A percentile compares a stretch with the other conserved stretches of the same genome.
These are phyloP conservation scores for Kodamaea derodonti DNA, from an alignment of 1,139 yeast species.

Conservation along the genomic window DNA sequence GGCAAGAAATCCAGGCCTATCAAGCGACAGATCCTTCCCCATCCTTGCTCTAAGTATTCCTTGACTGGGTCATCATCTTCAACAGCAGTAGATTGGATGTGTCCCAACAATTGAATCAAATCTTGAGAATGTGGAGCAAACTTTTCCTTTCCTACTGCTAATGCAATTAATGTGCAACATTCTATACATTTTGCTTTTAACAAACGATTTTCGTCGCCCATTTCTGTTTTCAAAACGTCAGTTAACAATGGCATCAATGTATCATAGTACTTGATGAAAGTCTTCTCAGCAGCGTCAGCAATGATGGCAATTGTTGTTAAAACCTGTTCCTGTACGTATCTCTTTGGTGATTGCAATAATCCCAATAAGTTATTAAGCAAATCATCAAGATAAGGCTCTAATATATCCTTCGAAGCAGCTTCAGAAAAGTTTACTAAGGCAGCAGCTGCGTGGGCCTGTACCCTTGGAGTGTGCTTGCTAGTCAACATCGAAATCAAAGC, in stretches of 20 bases:
- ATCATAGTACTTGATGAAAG: conserved; percentile 87
- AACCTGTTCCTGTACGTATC: conserved; percentile 96
- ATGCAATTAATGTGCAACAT: conserved; percentile 89
- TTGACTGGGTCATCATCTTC: conserved; percentile 82
- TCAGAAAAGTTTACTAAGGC: conserved; percentile 94
- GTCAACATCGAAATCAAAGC: conserved; percentile 81
- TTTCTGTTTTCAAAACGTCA: conserved; percentile 73
- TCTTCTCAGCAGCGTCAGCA: conserved; percentile 95
- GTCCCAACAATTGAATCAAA: conserved; percentile 67
- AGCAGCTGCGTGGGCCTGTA: conserved; percentile 98
- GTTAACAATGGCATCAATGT: conserved; percentile 89
- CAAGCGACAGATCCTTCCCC: conserved; percentile 91
- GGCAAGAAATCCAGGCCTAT: conserved; percentile 85
- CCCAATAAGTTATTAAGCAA: conserved; percentile 70
- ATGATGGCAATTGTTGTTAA: conserved; percentile 94
- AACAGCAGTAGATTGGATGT: conserved; percentile 58
- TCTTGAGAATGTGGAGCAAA: conserved; percentile 75
- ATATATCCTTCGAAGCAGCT: conserved; percentile 78
- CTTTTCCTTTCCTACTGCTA: conserved; percentile 94
- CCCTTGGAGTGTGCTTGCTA: conserved; percentile 73
- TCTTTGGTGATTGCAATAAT: conserved; percentile 69
- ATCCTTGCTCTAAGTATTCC: conserved; percentile 86
- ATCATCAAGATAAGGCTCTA: conserved; percentile 88
- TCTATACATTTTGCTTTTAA: conserved; percentile 93
- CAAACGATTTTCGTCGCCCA: conserved; percentile 74